phyloP scores from a whole-genome alignment of 768 basidiomycete genomes.

The Calvatia gigantea region DNA sequence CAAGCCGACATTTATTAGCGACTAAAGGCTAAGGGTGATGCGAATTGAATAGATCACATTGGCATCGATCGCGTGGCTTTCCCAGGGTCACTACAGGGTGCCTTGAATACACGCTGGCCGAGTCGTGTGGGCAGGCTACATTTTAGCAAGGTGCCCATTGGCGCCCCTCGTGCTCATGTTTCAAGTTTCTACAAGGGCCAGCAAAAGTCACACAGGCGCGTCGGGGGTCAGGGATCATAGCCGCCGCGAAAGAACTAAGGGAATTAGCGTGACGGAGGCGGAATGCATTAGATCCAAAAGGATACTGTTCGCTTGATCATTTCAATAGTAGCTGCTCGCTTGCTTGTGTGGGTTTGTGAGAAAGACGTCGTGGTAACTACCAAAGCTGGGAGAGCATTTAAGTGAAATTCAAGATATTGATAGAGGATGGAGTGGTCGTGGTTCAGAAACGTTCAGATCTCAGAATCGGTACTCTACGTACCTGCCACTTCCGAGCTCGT shows the following conservation, averaged over 20 bases:
- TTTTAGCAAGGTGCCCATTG: background rate
- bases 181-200: too few relatives aligned
- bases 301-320: background rate
- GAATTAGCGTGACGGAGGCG: background rate
- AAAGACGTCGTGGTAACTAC: background rate
- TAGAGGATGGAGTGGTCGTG: too few relatives aligned
- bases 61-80: background rate
- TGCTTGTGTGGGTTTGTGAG: background rate
- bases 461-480: too few relatives aligned
- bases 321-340: background rate
- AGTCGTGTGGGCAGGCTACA: background rate
- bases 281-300: background rate
- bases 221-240: background rate
- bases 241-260: background rate
- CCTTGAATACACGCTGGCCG: background rate
- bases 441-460: too few relatives aligned
- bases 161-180: too few relatives aligned
- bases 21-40: too few relatives aligned
- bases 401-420: too few relatives aligned
- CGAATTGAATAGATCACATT: too few relatives aligned
- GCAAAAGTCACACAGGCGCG: background rate
- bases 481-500: too few relatives aligned
- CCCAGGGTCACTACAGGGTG: background rate
- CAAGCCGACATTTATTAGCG: too few relatives aligned
- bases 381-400: too few relatives aligned